Evolutionary conservation across 352 stramenopile genomes (phyloP), one percentile per base, ranked within the genome.

Genomic region (Phytophthora parvispora): DNA sequence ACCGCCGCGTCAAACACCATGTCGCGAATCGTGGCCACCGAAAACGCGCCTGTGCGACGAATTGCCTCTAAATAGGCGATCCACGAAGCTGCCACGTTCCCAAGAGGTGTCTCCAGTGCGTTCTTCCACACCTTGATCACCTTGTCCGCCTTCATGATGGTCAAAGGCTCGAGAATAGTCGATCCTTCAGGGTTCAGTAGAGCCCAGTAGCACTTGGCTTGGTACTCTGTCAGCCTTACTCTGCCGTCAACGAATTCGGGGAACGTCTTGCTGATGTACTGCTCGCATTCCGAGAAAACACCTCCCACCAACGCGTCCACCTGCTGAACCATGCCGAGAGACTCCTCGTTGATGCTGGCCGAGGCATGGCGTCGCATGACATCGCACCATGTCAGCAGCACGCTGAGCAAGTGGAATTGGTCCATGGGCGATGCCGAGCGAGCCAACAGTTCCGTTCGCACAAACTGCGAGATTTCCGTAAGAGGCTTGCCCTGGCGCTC

Each of bases 381-480:
- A 40, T 90, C 82, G 34, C 82, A 90, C 56, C 75, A 86, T 20
- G 71, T 83, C 18, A 89, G 67, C 47, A 94, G 34, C 10, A 85
- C 72, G 4, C 52, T 76, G 2, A 91, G 43, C 32, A 78, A 72
- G 50, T 94, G 83, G 4, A 69, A 84, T n/a, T 70, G 64, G 58
- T 92, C 81, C 83, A 92, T 89, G 9, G 79, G 78, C 18, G 80
- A 59, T 6, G 32, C 67, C 15, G 64, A 77, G 8, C 80, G 73
- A 1, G 61, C 42, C 29, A 88, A 22, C 24, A 93, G 50, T 2
- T 81, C 45, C 8, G 24, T 52, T 24, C 67, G 51, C 13, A 89
- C 49, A 31, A 78, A 74, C 0, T 47, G n/a, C 1, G 54, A 63
- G 31, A 90, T 69, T 1, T 75, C 50, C 2, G 69, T 22, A 0